Evolutionary conservation across 225 moss, liverwort and hornwort species (phyloP), one percentile per base, ranked within the genome.

Genomic region (Marchantia paleacea): DNA sequence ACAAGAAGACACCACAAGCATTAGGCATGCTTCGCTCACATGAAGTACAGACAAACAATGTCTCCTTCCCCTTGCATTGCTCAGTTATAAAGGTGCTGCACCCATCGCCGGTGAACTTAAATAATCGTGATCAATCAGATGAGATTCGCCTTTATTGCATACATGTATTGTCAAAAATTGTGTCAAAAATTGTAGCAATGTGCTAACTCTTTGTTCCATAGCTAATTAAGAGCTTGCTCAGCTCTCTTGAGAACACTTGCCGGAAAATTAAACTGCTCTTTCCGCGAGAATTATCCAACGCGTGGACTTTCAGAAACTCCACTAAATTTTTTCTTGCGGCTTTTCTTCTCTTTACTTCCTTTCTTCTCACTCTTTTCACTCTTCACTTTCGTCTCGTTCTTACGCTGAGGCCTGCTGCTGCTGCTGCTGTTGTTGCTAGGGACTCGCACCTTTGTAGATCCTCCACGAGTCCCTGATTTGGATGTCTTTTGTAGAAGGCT

Each of bases 351-450:
- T 67, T 77, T 77, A 77, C 55, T 78, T 78, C 25, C 53, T 78
- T 69, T 78, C 53, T 68, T 78, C 53, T 66, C 78, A 66, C 78
- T 78, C 78, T 66, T 78, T 55, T 88, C 89, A 90, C 90, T 93
- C 90, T 93, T 77, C 77, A 77, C 77, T 77, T 52, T 66, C 66
- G 48, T 64, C 66, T 78, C 78, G 52, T 78, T 94, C 93, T 92
- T 94, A 95, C 97, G 87, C 78, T 91, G 94, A 77, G 92, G 91
- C 85, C 90, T 92, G 91, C 88, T 97, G 78, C 75, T 86, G 65
- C 89, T 76, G 48, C 72, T 70, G 50, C 49, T 75, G 55, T 39
- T 75, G 75, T 15, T 75, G 28, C 55, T 8, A 55, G 75, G 58
- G 39, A 39, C 39, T 75, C 92, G 91, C 67, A 86, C 52, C 82